These are phyloP conservation scores for Epichloe aotearoae DNA, from an alignment of 2,329 filamentous ascomycete genomes.

Conservation along the genomic window DNA sequence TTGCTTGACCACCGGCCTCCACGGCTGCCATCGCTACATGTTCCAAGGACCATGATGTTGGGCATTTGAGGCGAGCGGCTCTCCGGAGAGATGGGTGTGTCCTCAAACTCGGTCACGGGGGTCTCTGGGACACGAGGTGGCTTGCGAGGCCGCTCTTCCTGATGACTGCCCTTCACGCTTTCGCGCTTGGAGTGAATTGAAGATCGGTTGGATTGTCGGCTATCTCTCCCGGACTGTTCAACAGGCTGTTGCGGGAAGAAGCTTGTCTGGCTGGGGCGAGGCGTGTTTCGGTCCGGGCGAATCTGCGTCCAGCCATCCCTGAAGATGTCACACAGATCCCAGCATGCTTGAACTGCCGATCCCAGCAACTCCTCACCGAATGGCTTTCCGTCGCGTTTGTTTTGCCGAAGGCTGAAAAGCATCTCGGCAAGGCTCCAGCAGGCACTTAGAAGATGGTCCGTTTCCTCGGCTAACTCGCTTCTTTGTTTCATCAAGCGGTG, in stretches of 20 bases:
- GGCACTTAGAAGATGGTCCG: slow-evolving; percentile 68
- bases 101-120: slow-evolving; percentile 84
- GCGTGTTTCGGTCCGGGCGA: slow-evolving; percentile 73
- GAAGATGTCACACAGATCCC: slow-evolving; percentile 90
- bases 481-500: slow-evolving; percentile 95
- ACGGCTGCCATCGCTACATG: slow-evolving; percentile 42
- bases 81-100: slow-evolving; percentile 71
- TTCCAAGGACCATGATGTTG: slow-evolving; percentile 78
- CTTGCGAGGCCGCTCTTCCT: slow-evolving; percentile 36
- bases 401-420: slow-evolving; percentile 82
- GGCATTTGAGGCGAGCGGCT: slow-evolving; percentile 63
- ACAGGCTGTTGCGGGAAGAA: slow-evolving; percentile 46
- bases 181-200: slow-evolving; percentile 39
- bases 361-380: slow-evolving; percentile 75
- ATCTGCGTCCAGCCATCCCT: slow-evolving; percentile 84
- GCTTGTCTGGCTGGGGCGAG: slow-evolving; percentile 63
- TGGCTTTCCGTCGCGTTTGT: slow-evolving; percentile 55
- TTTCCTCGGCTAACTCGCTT: slow-evolving; percentile 64
- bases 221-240: slow-evolving; percentile 35
- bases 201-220: slow-evolving; percentile 36
- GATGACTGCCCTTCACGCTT: slow-evolving; percentile 32
- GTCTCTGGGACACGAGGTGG: slow-evolving; percentile 60
- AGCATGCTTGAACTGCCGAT: slow-evolving; percentile 84
- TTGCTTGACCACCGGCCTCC: slow-evolving; percentile 71
- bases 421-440: slow-evolving; percentile 90